Conservation (phyloP, 2,329 filamentous ascomycete genomes). For the Dothidotthia symphoricarpi region DNA sequence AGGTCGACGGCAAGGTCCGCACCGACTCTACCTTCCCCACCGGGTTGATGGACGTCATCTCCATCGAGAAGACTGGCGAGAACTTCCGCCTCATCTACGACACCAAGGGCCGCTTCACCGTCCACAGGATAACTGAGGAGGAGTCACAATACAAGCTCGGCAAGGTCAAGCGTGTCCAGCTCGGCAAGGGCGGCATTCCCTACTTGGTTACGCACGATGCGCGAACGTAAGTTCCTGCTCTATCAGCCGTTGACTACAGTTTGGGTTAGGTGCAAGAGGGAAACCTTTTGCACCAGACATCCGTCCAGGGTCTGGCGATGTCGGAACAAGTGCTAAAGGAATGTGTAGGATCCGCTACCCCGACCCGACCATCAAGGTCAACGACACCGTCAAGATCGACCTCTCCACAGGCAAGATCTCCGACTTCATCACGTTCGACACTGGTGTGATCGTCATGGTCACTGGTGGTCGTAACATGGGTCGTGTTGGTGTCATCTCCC, state of each 20-base stretch:
- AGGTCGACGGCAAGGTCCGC: slow-evolving; percentile 99
- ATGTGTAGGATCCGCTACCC: slow-evolving; percentile 91
- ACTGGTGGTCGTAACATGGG: slow-evolving; percentile 99
- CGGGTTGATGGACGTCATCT: slow-evolving; percentile 99
- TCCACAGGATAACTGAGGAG: slow-evolving; percentile 98
- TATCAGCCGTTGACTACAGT: slow-evolving; percentile 95
- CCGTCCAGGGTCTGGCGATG: slow-evolving; percentile 93
- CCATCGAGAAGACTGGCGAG: slow-evolving; percentile 99
- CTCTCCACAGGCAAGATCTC: slow-evolving; percentile 94
- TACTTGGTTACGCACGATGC: slow-evolving; percentile 99
- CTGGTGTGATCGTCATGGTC: slow-evolving; percentile 95
- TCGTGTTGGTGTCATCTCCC: slow-evolving; percentile 99
- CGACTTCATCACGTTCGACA: slow-evolving; percentile 99
- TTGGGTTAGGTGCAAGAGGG: slow-evolving; percentile 41
- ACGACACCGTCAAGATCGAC: slow-evolving; percentile 99
- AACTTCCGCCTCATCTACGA: slow-evolving; percentile 99
- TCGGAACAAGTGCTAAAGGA: slow-evolving; percentile 43
- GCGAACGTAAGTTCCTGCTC: slow-evolving; percentile 99
- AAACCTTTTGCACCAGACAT: slow-evolving; percentile 77
- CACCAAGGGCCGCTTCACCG: slow-evolving; percentile 99
- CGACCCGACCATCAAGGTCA: slow-evolving; percentile 97
- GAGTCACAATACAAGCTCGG: slow-evolving; percentile 99
- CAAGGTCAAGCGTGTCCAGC: slow-evolving; percentile 99
- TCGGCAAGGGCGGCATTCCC: slow-evolving; percentile 99
- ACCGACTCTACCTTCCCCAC: slow-evolving; percentile 97